Evolutionary conservation across 495 filamentous ascomycete genomes (phyloP).

Genomic region (Penicillium verhagenii): DNA sequence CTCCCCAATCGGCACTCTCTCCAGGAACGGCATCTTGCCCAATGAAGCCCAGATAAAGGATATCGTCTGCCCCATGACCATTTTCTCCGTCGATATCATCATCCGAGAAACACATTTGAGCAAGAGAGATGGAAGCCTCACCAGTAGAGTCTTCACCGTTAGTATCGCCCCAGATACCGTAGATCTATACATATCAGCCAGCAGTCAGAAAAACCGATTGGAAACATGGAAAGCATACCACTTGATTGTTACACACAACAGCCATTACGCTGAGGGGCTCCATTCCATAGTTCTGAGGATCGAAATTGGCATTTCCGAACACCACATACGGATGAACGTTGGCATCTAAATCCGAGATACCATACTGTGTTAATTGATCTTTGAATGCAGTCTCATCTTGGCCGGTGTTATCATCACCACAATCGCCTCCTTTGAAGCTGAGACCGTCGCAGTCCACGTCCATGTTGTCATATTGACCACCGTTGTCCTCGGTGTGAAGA

Average conservation of each 20-base stretch:
- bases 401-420: constrained; percentile 47
- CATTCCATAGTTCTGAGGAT: constrained; percentile 52
- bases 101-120: constrained; percentile 54
- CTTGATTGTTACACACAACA: constrained; percentile 56
- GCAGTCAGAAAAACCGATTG: neutral
- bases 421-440: constrained; percentile 48
- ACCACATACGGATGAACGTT: constrained; percentile 65
- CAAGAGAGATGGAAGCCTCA: constrained; percentile 57
- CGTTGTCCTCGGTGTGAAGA: constrained; percentile 22
- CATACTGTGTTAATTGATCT: constrained; percentile 40
- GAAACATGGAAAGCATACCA: constrained; percentile 33
- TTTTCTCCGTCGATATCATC: constrained; percentile 45
- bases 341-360: constrained; percentile 57
- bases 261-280: constrained; percentile 62
- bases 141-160: constrained; percentile 57
- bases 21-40: constrained; percentile 50
- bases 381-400: constrained; percentile 57
- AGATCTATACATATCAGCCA: constrained; percentile 38
- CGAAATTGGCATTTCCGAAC: constrained; percentile 59
- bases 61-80: constrained; percentile 48
- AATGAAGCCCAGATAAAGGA: constrained; percentile 57
- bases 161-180: constrained; percentile 66
- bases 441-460: constrained; percentile 68
- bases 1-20: constrained; percentile 49
- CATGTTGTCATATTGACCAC: constrained; percentile 45